phyloP scores from a whole-genome alignment of 768 basidiomycete species.

The Trametes cinnabarina region DNA sequence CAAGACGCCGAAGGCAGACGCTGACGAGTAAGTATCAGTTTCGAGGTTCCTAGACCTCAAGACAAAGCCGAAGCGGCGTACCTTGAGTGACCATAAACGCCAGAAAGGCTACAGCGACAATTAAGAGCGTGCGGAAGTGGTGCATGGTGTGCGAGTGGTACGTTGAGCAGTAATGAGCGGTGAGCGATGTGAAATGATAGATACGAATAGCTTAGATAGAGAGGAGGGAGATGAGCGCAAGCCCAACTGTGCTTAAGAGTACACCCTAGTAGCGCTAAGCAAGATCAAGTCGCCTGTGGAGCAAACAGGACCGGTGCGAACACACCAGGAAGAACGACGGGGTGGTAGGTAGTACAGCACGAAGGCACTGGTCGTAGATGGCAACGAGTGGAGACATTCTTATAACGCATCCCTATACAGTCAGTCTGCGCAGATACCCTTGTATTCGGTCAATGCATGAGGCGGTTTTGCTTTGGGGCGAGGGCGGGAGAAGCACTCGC shows the following conservation, averaged over 20 bases:
- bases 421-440: neutral
- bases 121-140: constrained; percentile 23
- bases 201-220: constrained; percentile 17
- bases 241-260: neutral
- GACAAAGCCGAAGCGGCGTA: neutral
- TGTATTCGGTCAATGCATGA: constrained; percentile 6
- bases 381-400: constrained; percentile 7
- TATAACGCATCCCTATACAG: neutral
- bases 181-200: constrained; percentile 19
- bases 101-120: constrained; percentile 16
- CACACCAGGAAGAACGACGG: neutral
- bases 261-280: constrained; percentile 1
- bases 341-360: constrained; percentile 5
- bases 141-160: constrained; percentile 3
- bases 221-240: neutral
- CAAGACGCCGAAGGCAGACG: constrained; percentile 10
- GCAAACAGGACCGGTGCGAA: neutral
- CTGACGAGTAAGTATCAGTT: neutral
- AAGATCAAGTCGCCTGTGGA: neutral
- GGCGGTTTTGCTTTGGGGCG: neutral
- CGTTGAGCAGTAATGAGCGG: constrained; percentile 13
- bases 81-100: constrained; percentile 8
- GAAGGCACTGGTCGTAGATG: constrained; percentile 13
- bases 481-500: neutral
- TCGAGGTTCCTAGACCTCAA: neutral